These are phyloP conservation scores for Papilionanthe hybrid DNA, from an alignment of 116 monocot species.

Conservation along the genomic window DNA sequence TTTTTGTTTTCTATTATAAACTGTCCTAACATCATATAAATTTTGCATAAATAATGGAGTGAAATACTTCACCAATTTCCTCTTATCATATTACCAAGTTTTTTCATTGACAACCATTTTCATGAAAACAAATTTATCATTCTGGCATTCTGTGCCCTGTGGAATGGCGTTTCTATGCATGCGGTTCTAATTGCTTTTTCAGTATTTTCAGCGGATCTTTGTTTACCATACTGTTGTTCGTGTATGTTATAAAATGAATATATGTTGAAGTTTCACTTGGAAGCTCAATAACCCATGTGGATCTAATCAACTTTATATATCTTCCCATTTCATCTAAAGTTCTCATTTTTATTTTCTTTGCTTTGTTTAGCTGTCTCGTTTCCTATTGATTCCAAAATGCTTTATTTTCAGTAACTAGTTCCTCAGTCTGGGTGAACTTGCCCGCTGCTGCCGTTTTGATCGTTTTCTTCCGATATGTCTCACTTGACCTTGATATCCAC, in stretches of 20 bases:
- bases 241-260: neutral
- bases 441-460: conserved; percentile 78
- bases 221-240: neutral
- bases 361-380: neutral
- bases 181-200: neutral
- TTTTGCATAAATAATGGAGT: no score
- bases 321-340: neutral
- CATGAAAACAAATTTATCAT: neutral
- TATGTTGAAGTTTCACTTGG: neutral
- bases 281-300: neutral
- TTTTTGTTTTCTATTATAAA: no score
- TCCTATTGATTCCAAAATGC: neutral
- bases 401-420: conserved; percentile 73
- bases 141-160: neutral
- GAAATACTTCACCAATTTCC: no score
- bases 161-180: neutral
- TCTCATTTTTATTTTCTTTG: neutral
- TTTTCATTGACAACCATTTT: neutral
- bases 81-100: neutral
- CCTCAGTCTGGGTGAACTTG: conserved; percentile 90
- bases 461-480: conserved; percentile 65
- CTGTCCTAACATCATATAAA: no score
- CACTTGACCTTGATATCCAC: conserved; percentile 71
- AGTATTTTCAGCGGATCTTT: neutral
- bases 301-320: neutral